A percentile compares a stretch with the other conserved stretches of the same genome.
Evolutionary conservation across 2,329 filamentous ascomycete genomes (phyloP).

Genomic region (Trichoderma koningii): DNA sequence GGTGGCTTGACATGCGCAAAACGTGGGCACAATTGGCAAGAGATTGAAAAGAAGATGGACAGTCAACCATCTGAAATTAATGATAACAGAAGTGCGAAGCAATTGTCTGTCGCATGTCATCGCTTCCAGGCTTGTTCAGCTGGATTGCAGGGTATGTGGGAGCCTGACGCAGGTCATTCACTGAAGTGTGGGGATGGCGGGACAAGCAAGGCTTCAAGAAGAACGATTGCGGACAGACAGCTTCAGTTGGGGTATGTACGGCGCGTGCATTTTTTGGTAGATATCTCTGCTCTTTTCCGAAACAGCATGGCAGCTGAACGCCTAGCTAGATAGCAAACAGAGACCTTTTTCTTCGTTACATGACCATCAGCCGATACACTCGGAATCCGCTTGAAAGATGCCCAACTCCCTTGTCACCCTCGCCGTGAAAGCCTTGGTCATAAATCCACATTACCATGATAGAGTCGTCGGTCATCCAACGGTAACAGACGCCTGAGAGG

Average conservation of each 20-base stretch:
- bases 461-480: background rate
- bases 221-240: background rate
- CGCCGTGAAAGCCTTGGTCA: background rate
- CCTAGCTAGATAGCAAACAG: slow-evolving; percentile 17
- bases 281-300: slow-evolving; percentile 3
- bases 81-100: background rate
- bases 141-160: slow-evolving; percentile 4
- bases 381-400: slow-evolving; percentile 7
- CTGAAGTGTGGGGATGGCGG: slow-evolving; percentile 22
- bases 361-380: slow-evolving; percentile 4
- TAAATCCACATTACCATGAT: slow-evolving; percentile 9
- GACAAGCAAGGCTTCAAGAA: slow-evolving; percentile 17
- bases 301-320: background rate
- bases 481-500: background rate
- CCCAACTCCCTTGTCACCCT: background rate
- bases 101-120: background rate
- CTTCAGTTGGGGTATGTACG: background rate
- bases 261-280: slow-evolving; percentile 13
- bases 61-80: background rate
- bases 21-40: background rate
- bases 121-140: background rate
- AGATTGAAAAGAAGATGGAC: background rate
- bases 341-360: slow-evolving; percentile 16
- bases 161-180: slow-evolving; percentile 7
- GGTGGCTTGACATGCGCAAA: slow-evolving; percentile 3